A percentile compares a stretch with the other conserved stretches of the same genome.
Conservation (phyloP, 2,329 filamentous ascomycete genomes). For the Cercospora nicotianae region DNA sequence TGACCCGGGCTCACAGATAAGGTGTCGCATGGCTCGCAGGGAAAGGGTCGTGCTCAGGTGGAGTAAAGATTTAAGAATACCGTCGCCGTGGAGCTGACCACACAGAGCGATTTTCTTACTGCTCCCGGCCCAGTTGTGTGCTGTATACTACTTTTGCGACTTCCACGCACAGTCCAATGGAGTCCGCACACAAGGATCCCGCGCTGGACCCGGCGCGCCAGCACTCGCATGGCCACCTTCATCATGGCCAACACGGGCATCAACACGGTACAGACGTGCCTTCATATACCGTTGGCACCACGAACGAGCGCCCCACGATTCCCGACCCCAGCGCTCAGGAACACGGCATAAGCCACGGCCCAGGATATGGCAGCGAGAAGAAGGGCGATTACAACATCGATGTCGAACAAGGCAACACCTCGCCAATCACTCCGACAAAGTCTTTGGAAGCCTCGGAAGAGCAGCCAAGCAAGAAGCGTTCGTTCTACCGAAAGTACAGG, state of each 20-base stretch:
- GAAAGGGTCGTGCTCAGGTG: conserved; percentile 6
- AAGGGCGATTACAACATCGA: conserved; percentile 26
- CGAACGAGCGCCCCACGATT: conserved; percentile 24
- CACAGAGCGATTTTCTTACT: background rate
- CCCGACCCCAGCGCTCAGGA: conserved; percentile 26
- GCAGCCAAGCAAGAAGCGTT: conserved; percentile 29
- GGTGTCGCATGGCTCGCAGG: conserved; percentile 17
- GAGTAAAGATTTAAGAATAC: conserved; percentile 14
- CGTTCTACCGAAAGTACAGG: conserved; percentile 50
- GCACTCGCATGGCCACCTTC: conserved; percentile 44
- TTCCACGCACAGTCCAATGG: conserved; percentile 5
- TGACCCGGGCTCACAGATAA: conserved; percentile 15
- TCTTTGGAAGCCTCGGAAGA: conserved; percentile 18
- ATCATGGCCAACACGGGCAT: conserved; percentile 36
- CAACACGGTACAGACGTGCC: conserved; percentile 25
- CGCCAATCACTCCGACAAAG: conserved; percentile 21
- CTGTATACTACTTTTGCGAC: background rate
- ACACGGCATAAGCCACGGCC: conserved; percentile 20
- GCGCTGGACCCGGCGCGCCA: conserved; percentile 42
- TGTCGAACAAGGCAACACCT: conserved; percentile 27
- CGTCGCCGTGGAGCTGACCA: conserved; percentile 6
- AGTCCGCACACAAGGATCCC: conserved; percentile 34
- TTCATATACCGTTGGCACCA: conserved; percentile 26
- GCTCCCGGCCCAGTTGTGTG: background rate
- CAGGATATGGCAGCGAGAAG: conserved; percentile 23